These are phyloP conservation scores for Anastatica hierochuntica DNA, from an alignment of 345 rosid species.

Conservation along the genomic window DNA sequence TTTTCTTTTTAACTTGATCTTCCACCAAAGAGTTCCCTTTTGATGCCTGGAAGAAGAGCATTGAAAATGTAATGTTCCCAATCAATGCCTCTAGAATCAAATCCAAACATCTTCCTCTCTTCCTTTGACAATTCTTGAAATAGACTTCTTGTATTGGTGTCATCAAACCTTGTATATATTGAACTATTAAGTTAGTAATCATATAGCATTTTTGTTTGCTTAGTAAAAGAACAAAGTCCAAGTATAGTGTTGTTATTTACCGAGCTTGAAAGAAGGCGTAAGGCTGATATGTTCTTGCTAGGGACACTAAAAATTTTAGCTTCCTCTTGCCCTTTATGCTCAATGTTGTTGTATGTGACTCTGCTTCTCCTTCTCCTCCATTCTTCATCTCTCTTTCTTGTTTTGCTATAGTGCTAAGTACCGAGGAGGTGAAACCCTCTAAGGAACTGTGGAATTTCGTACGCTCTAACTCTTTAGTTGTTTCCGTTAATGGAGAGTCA, in stretches of 20 bases:
- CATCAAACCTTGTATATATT: conserved; percentile 29
- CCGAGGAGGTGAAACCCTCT: conserved; percentile 8
- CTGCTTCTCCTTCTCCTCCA: neutral
- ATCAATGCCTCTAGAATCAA: conserved; percentile 23
- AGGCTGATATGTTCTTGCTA: conserved; percentile 16
- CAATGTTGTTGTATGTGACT: too few relatives aligned
- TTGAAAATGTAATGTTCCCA: conserved; percentile 32
- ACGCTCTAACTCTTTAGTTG: neutral
- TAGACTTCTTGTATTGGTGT: conserved; percentile 19
- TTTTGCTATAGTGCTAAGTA: neutral
- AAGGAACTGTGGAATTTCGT: conserved; percentile 9
- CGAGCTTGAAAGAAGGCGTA: conserved; percentile 13
- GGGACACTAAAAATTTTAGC: conserved; percentile 2
- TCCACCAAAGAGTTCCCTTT: neutral
- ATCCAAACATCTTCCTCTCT: conserved; percentile 25
- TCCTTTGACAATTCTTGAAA: conserved; percentile 22
- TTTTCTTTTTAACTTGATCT: neutral
- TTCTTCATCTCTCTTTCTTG: neutral
- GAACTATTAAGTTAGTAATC: neutral
- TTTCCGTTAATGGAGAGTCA: neutral
- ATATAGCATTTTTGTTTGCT: too few relatives aligned
- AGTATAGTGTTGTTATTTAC: conserved; percentile 8
- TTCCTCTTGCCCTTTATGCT: conserved; percentile 3
- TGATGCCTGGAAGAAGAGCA: conserved; percentile 31
- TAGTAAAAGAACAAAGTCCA: too few relatives aligned